Evolutionary conservation across 129 eudicot species (phyloP).

Genomic region (Flaveria ramosissima): DNA sequence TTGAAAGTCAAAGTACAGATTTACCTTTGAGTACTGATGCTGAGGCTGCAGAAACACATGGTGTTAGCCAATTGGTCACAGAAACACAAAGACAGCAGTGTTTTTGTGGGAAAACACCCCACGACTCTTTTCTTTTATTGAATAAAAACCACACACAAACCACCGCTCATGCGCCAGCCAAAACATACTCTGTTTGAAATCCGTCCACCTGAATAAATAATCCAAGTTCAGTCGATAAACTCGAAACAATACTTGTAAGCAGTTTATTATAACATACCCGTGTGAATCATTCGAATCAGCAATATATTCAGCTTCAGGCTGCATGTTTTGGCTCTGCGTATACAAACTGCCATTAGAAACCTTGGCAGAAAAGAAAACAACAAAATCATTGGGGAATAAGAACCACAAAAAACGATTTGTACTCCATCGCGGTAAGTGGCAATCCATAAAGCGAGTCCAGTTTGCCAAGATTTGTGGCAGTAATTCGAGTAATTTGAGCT

Average conservation of each 20-base stretch:
- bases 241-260: slow-evolving; percentile 9
- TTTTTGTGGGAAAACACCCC: no score
- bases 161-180: slow-evolving; percentile 76
- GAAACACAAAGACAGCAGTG: no score
- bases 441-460: slow-evolving; percentile 61
- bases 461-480: slow-evolving; percentile 26
- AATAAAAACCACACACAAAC: no score
- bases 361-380: background rate
- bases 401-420: slow-evolving; percentile 57
- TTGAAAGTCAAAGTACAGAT: slow-evolving; percentile 19
- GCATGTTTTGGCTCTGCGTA: slow-evolving; percentile 56
- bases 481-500: slow-evolving; percentile 23
- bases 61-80: no score
- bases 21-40: slow-evolving; percentile 76
- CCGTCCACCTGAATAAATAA: slow-evolving; percentile 69
- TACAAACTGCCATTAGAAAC: slow-evolving; percentile 31
- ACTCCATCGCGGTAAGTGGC: slow-evolving; percentile 82
- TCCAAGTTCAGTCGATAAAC: slow-evolving; percentile 3
- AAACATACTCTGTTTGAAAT: slow-evolving; percentile 78
- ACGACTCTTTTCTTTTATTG: no score
- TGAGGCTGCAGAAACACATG: slow-evolving; percentile 83
- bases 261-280: slow-evolving; percentile 46
- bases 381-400: background rate
- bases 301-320: slow-evolving; percentile 79
- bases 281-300: slow-evolving; percentile 50